Evolutionary conservation across 495 filamentous ascomycete species (phyloP).

Genomic region (Rhizodiscina lignyota): DNA sequence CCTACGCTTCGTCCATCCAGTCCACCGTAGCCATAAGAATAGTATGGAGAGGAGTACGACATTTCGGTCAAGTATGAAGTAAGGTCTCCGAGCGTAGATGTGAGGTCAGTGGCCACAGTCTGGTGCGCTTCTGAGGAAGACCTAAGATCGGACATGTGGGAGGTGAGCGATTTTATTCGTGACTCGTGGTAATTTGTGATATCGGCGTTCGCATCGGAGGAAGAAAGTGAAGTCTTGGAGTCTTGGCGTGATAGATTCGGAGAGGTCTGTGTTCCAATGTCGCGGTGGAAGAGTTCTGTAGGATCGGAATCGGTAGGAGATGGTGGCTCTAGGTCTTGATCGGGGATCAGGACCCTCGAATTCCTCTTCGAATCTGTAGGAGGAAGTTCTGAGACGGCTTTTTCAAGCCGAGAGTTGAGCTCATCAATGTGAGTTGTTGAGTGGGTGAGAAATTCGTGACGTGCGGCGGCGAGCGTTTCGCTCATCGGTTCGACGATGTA

Average conservation of each 20-base stretch:
- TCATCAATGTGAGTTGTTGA: slow-evolving; percentile 44
- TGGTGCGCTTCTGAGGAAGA: slow-evolving; percentile 7
- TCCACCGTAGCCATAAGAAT: slow-evolving; percentile 14
- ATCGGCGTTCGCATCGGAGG: slow-evolving; percentile 2
- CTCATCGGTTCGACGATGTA: slow-evolving; percentile 76
- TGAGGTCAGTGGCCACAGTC: slow-evolving; percentile 1
- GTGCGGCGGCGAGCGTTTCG: slow-evolving; percentile 51
- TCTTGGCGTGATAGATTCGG: slow-evolving; percentile 26
- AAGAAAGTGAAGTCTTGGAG: neutral
- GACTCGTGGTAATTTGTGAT: slow-evolving; percentile 21
- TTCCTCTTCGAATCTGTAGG: slow-evolving; percentile 12
- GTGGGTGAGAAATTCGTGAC: slow-evolving; percentile 61
- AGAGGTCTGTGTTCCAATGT: slow-evolving; percentile 75
- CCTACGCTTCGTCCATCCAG: slow-evolving; percentile 5
- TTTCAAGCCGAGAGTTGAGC: slow-evolving; percentile 59
- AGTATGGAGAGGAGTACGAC: slow-evolving; percentile 27
- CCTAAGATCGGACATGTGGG: slow-evolving; percentile 37
- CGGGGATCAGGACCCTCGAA: slow-evolving; percentile 9
- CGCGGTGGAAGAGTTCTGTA: slow-evolving; percentile 80
- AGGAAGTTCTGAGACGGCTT: slow-evolving; percentile 46
- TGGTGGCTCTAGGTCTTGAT: slow-evolving; percentile 9
- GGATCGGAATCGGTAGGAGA: slow-evolving; percentile 38
- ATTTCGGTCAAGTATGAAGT: slow-evolving; percentile 35
- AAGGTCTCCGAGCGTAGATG: slow-evolving; percentile 20
- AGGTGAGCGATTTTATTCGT: slow-evolving; percentile 29